Evolutionary conservation across 2,329 filamentous ascomycete genomes (phyloP), one percentile per base, ranked within the genome.

Genomic region (Penicillium sumatraense): DNA sequence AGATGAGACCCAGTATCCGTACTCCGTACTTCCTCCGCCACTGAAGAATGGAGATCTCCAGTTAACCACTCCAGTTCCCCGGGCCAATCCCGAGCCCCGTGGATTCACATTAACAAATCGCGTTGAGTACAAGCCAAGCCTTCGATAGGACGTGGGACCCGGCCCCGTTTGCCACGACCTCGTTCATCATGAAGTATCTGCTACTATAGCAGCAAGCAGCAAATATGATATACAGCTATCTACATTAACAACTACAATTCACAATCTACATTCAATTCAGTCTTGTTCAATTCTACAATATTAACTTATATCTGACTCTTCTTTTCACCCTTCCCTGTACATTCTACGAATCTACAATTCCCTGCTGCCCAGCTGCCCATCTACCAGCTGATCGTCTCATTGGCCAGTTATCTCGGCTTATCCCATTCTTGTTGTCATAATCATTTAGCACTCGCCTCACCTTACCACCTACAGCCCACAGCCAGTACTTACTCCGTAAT

Each of bases 401-500:
- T 23, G 33, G 38, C 24, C 26, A 20, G 20, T 13, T 23, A 4
- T 26, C 24, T 10, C 26, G 49, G 35, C 16, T 38, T 66, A 66
- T 66, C 59, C 62, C 62, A 66, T 66, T 66, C 49, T 53, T 65
- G 50, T 52, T 66, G 63, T 66, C 63, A 66, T 64, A 59, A 56
- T 57, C 57, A 51, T 45, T 51, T 49, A 40, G 36, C 44, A 42
- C 45, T 21, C 21, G 20, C 10, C 5, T 24, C 38, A 42, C 16
- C 20, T 42, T 13, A 44, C 23, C 40, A 26, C 40, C n/a, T n/a
- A n/a, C n/a, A n/a, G n/a, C n/a, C n/a, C n/a, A n/a, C n/a, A n/a
- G n/a, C n/a, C n/a, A n/a, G n/a, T n/a, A n/a, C n/a, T n/a, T n/a
- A n/a, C n/a, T n/a, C n/a, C n/a, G n/a, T n/a, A n/a, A n/a, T n/a